Base-by-base conservation (phyloP, 2,329 filamentous ascomycete genomes). In the Paracamarosporium sp. region DNA sequence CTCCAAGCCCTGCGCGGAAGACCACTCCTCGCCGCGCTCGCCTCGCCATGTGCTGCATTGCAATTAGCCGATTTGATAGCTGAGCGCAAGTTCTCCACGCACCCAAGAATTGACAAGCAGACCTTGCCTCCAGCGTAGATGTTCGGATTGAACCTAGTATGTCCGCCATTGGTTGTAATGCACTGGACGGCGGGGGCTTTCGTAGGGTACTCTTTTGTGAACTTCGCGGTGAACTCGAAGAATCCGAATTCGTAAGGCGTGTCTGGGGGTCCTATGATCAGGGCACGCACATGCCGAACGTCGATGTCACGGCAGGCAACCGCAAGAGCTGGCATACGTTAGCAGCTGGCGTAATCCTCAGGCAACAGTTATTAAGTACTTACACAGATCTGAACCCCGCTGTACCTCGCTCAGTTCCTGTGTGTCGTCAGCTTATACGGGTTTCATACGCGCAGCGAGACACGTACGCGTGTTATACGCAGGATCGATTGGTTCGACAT, bases 171-270 rank as follows among this genome's bases (percentile, higher is more conserved):
- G 1, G 94, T 99, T 0, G 95, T 98, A 40, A 88, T 84, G 25
- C 90, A 89, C 24, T 82, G 86, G 25, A 89, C 86, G 22, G 67
- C 70, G 0, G 87, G 87, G 5, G 86, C 82, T 59, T 82, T 86
- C 56, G 82, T 86, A 62, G 95, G 95, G 71, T 99, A 99, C 3
- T 97, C 93, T 82, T 86, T 89, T 54, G 88, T 86, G 68, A 96
- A 93, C 67, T 87, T 90, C 68, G 96, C 86, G 0, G 82, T 76
- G 72, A 96, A 96, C 90, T 98, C 93, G 73, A 96, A 98, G 79
- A 97, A 97, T 3, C 95, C 95, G 72, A 96, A 97, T 76, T 97
- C 93, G 76, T 99, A 99, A 0, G 94, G 93, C 0, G 93, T 96
- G 67, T 95, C 93, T 63, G 94, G 92, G 24, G 95, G 94, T 0